Base-by-base conservation (phyloP, 1,284 basidiomycete genomes). In the Cutaneotrichosporon sp. region DNA sequence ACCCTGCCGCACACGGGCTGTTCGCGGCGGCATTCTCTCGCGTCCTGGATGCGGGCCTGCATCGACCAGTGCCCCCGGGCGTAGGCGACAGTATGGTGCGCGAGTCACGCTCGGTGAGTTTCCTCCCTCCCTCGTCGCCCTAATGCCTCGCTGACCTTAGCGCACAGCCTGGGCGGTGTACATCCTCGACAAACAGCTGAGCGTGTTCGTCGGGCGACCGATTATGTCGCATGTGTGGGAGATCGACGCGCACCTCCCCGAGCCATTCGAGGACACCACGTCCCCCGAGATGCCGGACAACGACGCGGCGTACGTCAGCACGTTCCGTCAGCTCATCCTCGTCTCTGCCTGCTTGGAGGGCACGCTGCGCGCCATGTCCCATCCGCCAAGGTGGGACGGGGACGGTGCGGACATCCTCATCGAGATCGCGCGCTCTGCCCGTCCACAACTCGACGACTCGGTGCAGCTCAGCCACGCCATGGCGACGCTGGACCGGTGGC, bases 111-210 rank as follows among this genome's bases (percentile, higher is more conserved):
- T 49, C 43, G 1, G 60, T 62, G 31, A 10, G 34, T 22, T 14
- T 34, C n/a, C n/a, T n/a, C n/a, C n/a, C n/a, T n/a, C n/a, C n/a
- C n/a, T n/a, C n/a, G 38, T 25, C 31, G 13, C 16, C 14, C 7
- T 18, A 43, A n/a, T n/a, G n/a, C n/a, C 42, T 43, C 10, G 42
- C 42, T 43, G 18, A 43, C 14, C 20, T 3, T 43, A 62, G 60
- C 60, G 60, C 2, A 57, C 55, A 1, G 55, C 55, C 1, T 62
- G 60, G 60, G 56, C 60, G 2, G 49, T 60, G 22, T 60, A 56
- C 49, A 38, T 42, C 1, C 52, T 57, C 45, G 63, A 65, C 49
- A 61, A 65, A 45, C 63, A 65, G 25, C 46, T 65, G 3, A 43
- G 59, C 2, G 50, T 59, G 6, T 56, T 65, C 22, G 58, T 56